Evolutionary conservation across 2,329 filamentous ascomycete species (phyloP), one percentile per base, ranked within the genome.

Genomic region (Beauveria brongniartii): DNA sequence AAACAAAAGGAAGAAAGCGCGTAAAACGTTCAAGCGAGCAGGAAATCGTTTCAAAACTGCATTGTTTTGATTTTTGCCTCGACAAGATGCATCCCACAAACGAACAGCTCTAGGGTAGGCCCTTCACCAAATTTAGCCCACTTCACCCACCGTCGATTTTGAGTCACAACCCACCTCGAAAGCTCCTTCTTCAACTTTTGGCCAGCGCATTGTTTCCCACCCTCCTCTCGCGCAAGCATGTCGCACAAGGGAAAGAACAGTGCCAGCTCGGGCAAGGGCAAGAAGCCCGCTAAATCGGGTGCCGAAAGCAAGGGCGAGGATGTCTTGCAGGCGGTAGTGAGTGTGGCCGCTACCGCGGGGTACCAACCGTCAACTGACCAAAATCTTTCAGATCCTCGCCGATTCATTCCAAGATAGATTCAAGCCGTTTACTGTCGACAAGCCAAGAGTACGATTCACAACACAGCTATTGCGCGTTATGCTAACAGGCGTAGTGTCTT

Each of bases 381-480:
- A 14, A 18, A 30, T 14, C 28, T 37, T 30, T 5, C 30, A 94
- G 89, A 82, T 99, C 62, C 85, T 99, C 65, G 90, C 93, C 66
- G 94, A 99, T 79, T 92, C 91, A 1, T 99, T 96, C 73, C 92
- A 97, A 74, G 92, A 91, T 53, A 82, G 91, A 73, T 99, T 96
- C 76, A 85, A 82, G 67, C 94, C 94, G 0, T 94, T 97, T 71
- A 93, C 92, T 0, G 78, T 95, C 61, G 90, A 96, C 72, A 89
- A 84, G 67, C 94, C 94, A 70, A 84, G 94, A 80, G 91, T 94
- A 81, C 70, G 56, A 52, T n/a, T 16, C 1, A 8, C 8, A 10
- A 22, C 3, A 40, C 14, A 3, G 14, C 4, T 9, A 16, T 30
- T 44, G 9, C 20, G 2, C 10, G 5, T 1, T 56, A 18, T 48